These are phyloP conservation scores for Plasmodium relictum DNA, from an alignment of 169 alveolate species.

Conservation along the genomic window DNA sequence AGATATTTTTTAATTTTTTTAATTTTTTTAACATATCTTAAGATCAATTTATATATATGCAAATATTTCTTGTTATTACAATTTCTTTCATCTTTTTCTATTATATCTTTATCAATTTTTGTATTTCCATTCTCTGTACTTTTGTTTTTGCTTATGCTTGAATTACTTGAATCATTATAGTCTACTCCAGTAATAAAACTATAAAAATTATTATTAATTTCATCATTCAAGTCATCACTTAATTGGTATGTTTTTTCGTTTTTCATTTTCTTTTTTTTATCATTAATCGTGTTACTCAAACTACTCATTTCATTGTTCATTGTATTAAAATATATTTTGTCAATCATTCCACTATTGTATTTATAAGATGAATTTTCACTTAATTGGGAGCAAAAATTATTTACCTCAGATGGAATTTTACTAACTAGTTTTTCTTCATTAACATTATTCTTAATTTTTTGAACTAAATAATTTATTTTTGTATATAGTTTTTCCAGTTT, in stretches of 20 bases:
- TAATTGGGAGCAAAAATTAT: too few species aligned
- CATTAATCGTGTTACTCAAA: neutral
- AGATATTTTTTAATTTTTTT: conserved; percentile 50
- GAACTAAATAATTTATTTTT: conserved; percentile 28
- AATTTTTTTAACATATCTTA: conserved; percentile 65
- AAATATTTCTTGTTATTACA: conserved; percentile 4
- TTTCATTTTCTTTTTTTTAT: neutral
- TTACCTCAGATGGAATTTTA: neutral
- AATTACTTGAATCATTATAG: conserved; percentile 8
- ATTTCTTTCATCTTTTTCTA: neutral
- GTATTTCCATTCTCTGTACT: neutral
- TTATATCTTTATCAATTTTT: neutral
- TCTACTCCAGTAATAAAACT: conserved; percentile 22
- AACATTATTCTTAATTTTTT: conserved; percentile 45
- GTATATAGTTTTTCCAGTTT: conserved; percentile 43
- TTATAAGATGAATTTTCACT: too few species aligned
- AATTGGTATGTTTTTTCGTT: neutral
- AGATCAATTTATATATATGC: conserved; percentile 44
- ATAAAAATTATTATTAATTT: conserved; percentile 13
- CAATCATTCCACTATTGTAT: neutral
- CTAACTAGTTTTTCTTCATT: neutral
- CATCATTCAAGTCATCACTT: neutral
- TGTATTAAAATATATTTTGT: neutral
- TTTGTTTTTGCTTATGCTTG: neutral
- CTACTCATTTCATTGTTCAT: neutral